A percentile compares a stretch with the other conserved stretches of the same genome.
Evolutionary conservation across 345 rosid species (phyloP).

Genomic region (Eutrema japonicum): DNA sequence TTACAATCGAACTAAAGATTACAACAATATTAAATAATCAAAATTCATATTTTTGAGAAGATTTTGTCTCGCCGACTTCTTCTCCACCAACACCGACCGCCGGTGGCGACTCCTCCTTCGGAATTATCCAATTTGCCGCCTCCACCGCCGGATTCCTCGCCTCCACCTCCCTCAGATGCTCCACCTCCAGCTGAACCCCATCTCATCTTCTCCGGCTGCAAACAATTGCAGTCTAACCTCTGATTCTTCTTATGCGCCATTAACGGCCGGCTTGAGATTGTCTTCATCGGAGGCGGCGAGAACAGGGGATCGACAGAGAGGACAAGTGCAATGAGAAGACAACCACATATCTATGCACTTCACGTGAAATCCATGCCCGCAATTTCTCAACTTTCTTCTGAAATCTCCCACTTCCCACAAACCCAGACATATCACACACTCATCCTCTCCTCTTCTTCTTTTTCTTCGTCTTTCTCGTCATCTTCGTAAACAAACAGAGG

Average conservation of each 20-base stretch:
- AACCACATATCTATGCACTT: conserved; percentile 91
- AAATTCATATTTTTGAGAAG: no score
- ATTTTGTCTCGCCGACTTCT: no score
- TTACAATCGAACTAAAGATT: no score
- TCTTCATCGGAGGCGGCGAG: conserved; percentile 15
- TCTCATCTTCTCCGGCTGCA: conserved; percentile 36
- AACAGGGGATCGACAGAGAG: conserved; percentile 61
- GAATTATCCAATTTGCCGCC: no score
- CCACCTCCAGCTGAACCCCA: no score
- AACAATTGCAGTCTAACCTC: conserved; percentile 30
- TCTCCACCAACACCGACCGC: no score
- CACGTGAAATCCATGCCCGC: conserved; percentile 78
- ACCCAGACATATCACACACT: conserved; percentile 77
- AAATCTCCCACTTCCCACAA: conserved; percentile 63
- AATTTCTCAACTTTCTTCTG: conserved; percentile 60
- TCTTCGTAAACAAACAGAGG: conserved; percentile 62
- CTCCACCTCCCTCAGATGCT: no score
- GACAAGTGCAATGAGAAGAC: conserved; percentile 68
- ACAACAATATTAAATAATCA: no score
- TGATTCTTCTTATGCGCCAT: conserved; percentile 27
- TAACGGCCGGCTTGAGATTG: conserved; percentile 38
- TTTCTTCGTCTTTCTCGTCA: conserved; percentile 10
- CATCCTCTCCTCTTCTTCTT: conserved; percentile 39
- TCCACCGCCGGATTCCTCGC: no score
- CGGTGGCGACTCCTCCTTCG: no score